phyloP scores from a whole-genome alignment of 768 basidiomycete species.

The Suillus weaverae region DNA sequence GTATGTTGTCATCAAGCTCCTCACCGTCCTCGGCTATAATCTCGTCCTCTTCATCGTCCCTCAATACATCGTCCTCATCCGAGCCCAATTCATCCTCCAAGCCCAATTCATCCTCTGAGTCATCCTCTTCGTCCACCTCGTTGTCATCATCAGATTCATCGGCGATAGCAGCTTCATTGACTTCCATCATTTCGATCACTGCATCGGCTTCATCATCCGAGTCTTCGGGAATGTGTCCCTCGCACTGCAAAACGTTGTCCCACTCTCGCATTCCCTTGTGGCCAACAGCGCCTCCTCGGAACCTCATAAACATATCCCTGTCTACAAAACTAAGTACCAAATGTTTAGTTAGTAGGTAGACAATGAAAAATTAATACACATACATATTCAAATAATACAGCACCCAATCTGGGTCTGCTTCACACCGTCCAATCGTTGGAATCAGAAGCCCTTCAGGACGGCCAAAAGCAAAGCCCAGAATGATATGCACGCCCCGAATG shows the following conservation, averaged over 20 bases:
- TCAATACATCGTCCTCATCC: not conserved
- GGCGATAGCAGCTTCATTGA: too few species aligned
- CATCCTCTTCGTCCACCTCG: not conserved
- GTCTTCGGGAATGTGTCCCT: too few species aligned
- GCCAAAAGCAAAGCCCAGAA: slow-evolving; percentile 39
- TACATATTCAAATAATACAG: slow-evolving; percentile 38
- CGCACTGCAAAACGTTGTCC: too few species aligned
- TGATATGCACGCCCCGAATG: slow-evolving; percentile 40
- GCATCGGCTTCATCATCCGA: too few species aligned
- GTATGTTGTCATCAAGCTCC: not conserved
- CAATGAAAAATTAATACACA: slow-evolving; percentile 4
- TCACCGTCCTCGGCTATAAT: not conserved
- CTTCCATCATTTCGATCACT: too few species aligned
- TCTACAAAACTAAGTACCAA: slow-evolving; percentile 36
- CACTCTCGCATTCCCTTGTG: slow-evolving; percentile 15
- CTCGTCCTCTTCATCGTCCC: not conserved
- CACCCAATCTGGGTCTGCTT: slow-evolving; percentile 32
- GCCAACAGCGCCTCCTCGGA: slow-evolving; percentile 31
- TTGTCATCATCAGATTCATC: too few species aligned
- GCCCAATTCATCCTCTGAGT: not conserved
- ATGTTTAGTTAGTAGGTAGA: not conserved
- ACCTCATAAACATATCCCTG: slow-evolving; percentile 42
- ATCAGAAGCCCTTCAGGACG: slow-evolving; percentile 14
- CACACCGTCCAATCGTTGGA: slow-evolving; percentile 9
- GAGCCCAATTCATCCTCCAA: not conserved